phyloP scores from a whole-genome alignment of 805 yeast species.

The Wickerhamiella sorbophila region DNA sequence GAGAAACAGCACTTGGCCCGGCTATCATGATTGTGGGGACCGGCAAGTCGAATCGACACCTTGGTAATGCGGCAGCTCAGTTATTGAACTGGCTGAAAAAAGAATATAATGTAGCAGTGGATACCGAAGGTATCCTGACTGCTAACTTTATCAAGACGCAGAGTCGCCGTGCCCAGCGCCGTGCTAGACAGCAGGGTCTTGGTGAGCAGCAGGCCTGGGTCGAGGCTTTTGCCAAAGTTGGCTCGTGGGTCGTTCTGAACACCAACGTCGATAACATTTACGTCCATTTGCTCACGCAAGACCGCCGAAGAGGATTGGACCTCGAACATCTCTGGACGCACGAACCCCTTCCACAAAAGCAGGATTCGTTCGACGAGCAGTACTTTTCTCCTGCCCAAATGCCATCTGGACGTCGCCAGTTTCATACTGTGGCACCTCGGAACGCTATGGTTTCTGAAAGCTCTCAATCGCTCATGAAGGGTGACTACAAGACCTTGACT shows the following conservation, averaged over 20 bases:
- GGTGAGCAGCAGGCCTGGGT: not conserved
- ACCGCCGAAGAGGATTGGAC: constrained; percentile 51
- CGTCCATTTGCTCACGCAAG: constrained; percentile 59
- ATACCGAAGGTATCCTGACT: constrained; percentile 59
- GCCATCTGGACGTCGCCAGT: not conserved
- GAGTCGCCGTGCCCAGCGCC: constrained; percentile 37
- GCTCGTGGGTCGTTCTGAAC: constrained; percentile 76
- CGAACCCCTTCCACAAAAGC: not conserved
- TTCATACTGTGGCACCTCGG: not conserved
- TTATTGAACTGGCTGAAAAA: constrained; percentile 46
- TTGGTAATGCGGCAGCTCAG: constrained; percentile 52
- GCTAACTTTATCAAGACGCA: constrained; percentile 38
- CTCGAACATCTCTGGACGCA: constrained; percentile 47
- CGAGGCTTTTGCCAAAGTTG: constrained; percentile 28
- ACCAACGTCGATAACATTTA: constrained; percentile 46
- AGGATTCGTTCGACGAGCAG: not conserved
- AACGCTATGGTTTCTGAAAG: not conserved
- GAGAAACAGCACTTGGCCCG: constrained; percentile 27
- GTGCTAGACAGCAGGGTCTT: constrained; percentile 34
- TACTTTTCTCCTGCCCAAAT: not conserved
- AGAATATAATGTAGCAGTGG: constrained; percentile 32
- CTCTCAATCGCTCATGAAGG: not conserved
- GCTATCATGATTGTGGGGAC: constrained; percentile 48
- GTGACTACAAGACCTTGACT: not conserved
- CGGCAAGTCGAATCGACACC: constrained; percentile 65